Base-by-base conservation (phyloP, 73 alveolate species). In the Blepharisma japonicum region DNA sequence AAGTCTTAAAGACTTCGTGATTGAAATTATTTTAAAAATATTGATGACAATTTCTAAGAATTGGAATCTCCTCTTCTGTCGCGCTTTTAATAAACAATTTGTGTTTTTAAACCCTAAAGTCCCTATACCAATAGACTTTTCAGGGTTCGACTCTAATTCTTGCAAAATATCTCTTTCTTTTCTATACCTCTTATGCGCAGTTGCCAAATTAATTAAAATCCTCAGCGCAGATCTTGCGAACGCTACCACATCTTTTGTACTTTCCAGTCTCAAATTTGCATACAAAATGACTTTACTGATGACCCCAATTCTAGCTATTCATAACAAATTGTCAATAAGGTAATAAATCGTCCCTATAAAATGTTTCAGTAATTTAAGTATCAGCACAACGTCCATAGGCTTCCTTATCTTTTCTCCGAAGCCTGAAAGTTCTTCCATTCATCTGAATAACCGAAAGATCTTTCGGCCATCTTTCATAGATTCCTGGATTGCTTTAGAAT, bases 31-130 rank as follows among this genome's bases (percentile, higher is more conserved):
- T 9, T 39, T n/a, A 14, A 61, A 61, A 61, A 61, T 61, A 25
- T 20, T 61, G 23, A 61, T 61, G 23, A 61, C 23, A n/a, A 61
- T 61, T 25, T 61, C 74, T 14, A 61, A 61, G 18, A 25, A n/a
- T 4, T 61, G 74, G 5, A 61, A 61, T 39, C 74, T 61, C 74
- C 74, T 61, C 48, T 61, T 61, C 14, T 11, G 14, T n/a, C 74
- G 38, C 2, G 74, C 46, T n/a, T 61, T 61, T 32, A 61, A 61
- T 61, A 14, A 61, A 25, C 47, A 14, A 9, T 14, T 20, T 25
- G 18, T 14, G 47, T 25, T 14, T 39, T 14, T 14, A 8, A 1
- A 20, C n/a, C 14, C 23, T 14, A 61, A 14, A 61, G 14, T 25
- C 46, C 18, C 23, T 25, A 61, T n/a, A 25, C 14, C 18, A 14